Evolutionary conservation across 768 basidiomycete species (phyloP).

Genomic region (Termitomyces titanicus): DNA sequence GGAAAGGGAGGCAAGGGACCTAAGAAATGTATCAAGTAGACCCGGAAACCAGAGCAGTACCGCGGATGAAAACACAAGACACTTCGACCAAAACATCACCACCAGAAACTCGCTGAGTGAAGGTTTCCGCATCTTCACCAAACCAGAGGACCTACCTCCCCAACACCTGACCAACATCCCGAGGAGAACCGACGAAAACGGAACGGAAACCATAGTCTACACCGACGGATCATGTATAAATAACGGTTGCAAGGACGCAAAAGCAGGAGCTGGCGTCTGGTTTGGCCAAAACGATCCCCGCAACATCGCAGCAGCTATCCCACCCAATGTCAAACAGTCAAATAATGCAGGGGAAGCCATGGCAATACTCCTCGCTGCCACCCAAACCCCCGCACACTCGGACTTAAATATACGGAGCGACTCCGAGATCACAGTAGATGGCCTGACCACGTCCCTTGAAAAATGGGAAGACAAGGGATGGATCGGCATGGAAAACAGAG

Average conservation of each 20-base stretch:
- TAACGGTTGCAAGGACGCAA: conserved; percentile 16
- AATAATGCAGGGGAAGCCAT: conserved; percentile 20
- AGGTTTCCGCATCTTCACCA: neutral
- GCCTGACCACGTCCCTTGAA: conserved; percentile 14
- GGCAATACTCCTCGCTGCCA: conserved; percentile 12
- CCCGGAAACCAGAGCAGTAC: neutral
- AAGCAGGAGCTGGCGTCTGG: conserved; percentile 18
- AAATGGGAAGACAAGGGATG: conserved; percentile 27
- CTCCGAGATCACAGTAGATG: conserved; percentile 20
- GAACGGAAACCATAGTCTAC: no score
- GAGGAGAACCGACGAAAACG: no score
- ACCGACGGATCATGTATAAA: conserved; percentile 23
- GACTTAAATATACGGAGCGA: conserved; percentile 17
- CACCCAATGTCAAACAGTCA: conserved; percentile 11
- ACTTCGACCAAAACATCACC: neutral
- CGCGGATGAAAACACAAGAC: neutral
- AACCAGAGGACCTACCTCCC: neutral
- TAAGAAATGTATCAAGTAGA: no score
- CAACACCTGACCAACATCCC: neutral
- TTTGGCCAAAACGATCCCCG: conserved; percentile 7
- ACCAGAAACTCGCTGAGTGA: neutral
- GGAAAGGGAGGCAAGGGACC: neutral
- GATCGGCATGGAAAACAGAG: conserved; percentile 13
- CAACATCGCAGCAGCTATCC: conserved; percentile 14
- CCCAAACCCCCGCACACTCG: neutral